Base-by-base conservation (phyloP, 2,329 filamentous ascomycete species). In the Geosmithia flava region DNA sequence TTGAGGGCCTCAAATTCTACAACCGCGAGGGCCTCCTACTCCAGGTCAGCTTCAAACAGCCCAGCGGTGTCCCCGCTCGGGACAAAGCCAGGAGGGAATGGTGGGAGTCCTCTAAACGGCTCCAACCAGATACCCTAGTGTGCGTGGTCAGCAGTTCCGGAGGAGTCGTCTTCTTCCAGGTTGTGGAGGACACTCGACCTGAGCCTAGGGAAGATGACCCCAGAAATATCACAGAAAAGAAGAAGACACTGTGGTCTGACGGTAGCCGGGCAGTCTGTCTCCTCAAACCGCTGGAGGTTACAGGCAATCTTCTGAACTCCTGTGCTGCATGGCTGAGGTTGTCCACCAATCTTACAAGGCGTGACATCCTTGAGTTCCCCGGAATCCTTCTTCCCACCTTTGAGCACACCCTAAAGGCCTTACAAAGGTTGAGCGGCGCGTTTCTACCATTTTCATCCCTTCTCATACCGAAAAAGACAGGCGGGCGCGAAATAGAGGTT, bases 311-410 rank as follows among this genome's bases (percentile, higher is more conserved):
- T 6, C 46, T 48, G 2, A 68, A 64, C 62, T 64, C 13, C 13
- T 37, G 6, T 16, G 10, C 33, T 37, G 11, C 10, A 54, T 52
- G 54, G 52, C 15, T 47, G 50, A 8, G 40, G 49, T 53, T 30
- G 56, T 50, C 20, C 20, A 27, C 11, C 3, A 30, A 20, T 15
- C 10, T 30, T 2, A 47, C 53, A 15, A 47, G 59, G 54, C 16
- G 64, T 84, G 59, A 54, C 16, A 64, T 84, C 1, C 67, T 83
- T 1, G 80, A 84, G 52, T 83, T 84, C 49, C 80, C 79, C 0
- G 75, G 74, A 0, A 63, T 83, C 3, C 59, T 84, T 2, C 62
- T 81, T 2, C 69, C 73, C 0, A 69, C 79, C 0, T 83, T 84
- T 53, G 62, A 70, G 23, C 74, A 76, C 23, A 80, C 74, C 0